A percentile compares a stretch with the other conserved stretches of the same genome.
Conservation (phyloP, 441 rosid species). For the Eutrema salsugineum region DNA sequence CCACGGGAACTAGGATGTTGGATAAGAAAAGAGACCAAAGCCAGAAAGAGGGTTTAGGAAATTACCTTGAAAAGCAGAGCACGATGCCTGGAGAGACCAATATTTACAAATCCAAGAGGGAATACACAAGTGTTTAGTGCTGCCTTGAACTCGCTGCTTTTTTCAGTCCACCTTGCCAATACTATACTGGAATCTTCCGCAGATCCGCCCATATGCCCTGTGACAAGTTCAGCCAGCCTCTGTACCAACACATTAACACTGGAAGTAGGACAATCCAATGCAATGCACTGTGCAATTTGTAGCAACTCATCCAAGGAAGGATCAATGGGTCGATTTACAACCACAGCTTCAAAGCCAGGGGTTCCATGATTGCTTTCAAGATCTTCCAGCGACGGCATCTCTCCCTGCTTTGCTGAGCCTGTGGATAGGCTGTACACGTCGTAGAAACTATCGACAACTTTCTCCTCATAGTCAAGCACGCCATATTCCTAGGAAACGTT, state of each 20-base stretch:
- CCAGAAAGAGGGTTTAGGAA: slow-evolving; percentile 5
- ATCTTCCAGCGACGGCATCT: slow-evolving; percentile 84
- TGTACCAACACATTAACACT: slow-evolving; percentile 65
- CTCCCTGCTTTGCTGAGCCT: slow-evolving; percentile 54
- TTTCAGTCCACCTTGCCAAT: slow-evolving; percentile 86
- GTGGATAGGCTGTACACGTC: slow-evolving; percentile 70
- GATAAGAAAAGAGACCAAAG: neutral
- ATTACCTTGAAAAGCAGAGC: slow-evolving; percentile 97
- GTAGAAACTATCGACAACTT: slow-evolving; percentile 86
- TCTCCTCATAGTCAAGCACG: slow-evolving; percentile 92
- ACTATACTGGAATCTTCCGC: slow-evolving; percentile 86
- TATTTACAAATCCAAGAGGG: slow-evolving; percentile 87
- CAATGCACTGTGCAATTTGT: slow-evolving; percentile 78
- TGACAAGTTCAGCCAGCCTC: slow-evolving; percentile 87
- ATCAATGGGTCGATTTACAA: slow-evolving; percentile 71
- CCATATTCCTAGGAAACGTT: slow-evolving; percentile 64
- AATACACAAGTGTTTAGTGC: slow-evolving; percentile 71
- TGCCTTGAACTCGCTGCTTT: slow-evolving; percentile 71
- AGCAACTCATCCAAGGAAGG: slow-evolving; percentile 71
- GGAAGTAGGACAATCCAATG: slow-evolving; percentile 66
- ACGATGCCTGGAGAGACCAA: slow-evolving; percentile 94
- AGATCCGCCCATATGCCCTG: slow-evolving; percentile 95
- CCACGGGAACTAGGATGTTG: neutral
- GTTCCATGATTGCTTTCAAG: slow-evolving; percentile 68
- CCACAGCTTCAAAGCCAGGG: slow-evolving; percentile 76